Evolutionary conservation across 768 basidiomycete species (phyloP).

Genomic region (Albatrellus ellisii): DNA sequence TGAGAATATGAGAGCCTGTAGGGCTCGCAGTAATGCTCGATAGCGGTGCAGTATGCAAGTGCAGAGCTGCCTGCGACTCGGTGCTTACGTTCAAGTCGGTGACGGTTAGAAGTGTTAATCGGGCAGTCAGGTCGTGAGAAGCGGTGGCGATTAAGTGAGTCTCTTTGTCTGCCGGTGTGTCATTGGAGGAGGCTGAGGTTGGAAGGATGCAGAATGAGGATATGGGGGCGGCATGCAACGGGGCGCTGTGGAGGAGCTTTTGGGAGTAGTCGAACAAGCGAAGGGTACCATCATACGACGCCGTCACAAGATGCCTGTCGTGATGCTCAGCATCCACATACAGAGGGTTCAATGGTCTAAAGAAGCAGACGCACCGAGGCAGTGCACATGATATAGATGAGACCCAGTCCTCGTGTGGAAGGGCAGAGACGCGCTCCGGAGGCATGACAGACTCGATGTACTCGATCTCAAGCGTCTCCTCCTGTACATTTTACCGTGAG

Average conservation of each 20-base stretch:
- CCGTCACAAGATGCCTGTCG: conserved; percentile 55
- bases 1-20: conserved; percentile 54
- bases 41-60: conserved; percentile 73
- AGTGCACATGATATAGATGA: conserved; percentile 59
- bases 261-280: conserved; percentile 65
- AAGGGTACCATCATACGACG: conserved; percentile 70
- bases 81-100: conserved; percentile 5
- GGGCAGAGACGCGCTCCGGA: conserved; percentile 35
- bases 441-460: conserved; percentile 14
- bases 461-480: conserved; percentile 46
- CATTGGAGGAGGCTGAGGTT: conserved; percentile 12
- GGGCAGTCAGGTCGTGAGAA: conserved; percentile 70
- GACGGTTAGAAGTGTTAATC: conserved; percentile 28
- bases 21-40: conserved; percentile 51
- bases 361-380: conserved; percentile 29
- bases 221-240: conserved; percentile 51
- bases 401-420: conserved; percentile 92
- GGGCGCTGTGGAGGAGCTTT: conserved; percentile 33
- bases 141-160: conserved; percentile 44
- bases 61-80: conserved; percentile 48
- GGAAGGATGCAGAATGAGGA: conserved; percentile 51
- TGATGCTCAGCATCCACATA: conserved; percentile 4
- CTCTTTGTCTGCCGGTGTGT: no score
- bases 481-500: conserved; percentile 37
- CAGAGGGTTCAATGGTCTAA: conserved; percentile 5